Evolutionary conservation across 2,329 filamentous ascomycete genomes (phyloP).

Genomic region (Keithomyces neogunnii): DNA sequence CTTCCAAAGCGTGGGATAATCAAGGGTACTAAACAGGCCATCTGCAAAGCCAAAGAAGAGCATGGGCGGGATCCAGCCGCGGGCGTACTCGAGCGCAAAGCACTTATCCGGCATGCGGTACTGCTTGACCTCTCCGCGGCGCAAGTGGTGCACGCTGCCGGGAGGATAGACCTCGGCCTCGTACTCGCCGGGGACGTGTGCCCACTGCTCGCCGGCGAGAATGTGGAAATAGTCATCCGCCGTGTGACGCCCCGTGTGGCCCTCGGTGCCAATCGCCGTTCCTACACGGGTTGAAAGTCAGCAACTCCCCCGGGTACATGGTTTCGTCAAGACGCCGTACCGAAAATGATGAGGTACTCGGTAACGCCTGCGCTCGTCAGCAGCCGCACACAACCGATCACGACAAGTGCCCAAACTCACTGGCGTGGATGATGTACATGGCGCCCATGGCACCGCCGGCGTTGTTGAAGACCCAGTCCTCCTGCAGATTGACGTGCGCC

Average conservation of each 20-base stretch:
- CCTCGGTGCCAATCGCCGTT: constrained; percentile 75
- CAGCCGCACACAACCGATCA: constrained; percentile 4
- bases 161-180: constrained; percentile 60
- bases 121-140: constrained; percentile 66
- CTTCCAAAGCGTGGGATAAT: constrained; percentile 76
- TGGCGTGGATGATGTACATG: constrained; percentile 86
- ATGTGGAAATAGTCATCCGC: constrained; percentile 96
- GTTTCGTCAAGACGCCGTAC: constrained; percentile 17
- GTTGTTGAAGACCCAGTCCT: constrained; percentile 91
- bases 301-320: not conserved
- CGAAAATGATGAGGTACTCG: constrained; percentile 86
- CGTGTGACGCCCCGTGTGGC: constrained; percentile 80
- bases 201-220: constrained; percentile 66
- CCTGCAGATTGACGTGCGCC: constrained; percentile 55
- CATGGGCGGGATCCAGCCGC: constrained; percentile 91
- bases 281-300: constrained; percentile 22
- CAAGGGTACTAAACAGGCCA: constrained; percentile 69
- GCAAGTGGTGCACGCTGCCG: constrained; percentile 64
- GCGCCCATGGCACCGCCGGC: constrained; percentile 85
- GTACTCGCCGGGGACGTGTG: constrained; percentile 62
- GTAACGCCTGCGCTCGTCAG: constrained; percentile 51
- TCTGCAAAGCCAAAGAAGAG: constrained; percentile 84
- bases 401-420: constrained; percentile 35
- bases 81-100: constrained; percentile 77
- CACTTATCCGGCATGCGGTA: constrained; percentile 70